These are phyloP conservation scores for Solanum microdontum DNA, from an alignment of 257 asterid genomes.

Conservation along the genomic window DNA sequence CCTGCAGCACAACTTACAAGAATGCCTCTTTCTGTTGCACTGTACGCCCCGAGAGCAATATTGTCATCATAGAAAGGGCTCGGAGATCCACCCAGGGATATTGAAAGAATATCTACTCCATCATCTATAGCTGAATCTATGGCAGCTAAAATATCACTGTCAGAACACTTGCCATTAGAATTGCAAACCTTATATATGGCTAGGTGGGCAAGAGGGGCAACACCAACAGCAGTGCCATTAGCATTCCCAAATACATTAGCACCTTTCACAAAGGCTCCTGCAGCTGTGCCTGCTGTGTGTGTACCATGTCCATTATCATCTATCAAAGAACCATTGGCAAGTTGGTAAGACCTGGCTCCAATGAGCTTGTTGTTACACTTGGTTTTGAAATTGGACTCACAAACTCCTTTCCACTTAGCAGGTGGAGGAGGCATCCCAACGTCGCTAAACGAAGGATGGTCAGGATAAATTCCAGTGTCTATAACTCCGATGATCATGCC, in stretches of 20 bases:
- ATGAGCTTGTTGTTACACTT: conserved; percentile 43
- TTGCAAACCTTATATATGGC: conserved; percentile 36
- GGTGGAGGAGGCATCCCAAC: conserved; percentile 43
- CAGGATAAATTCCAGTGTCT: conserved; percentile 26
- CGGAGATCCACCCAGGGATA: conserved; percentile 10
- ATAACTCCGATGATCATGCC: conserved; percentile 43
- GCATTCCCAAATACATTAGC: conserved; percentile 40
- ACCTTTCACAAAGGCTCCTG: conserved; percentile 31
- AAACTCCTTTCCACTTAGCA: conserved; percentile 35
- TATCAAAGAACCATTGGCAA: background rate
- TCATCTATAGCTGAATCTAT: conserved; percentile 43
- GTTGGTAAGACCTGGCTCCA: conserved; percentile 22
- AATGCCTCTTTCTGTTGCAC: conserved; percentile 33
- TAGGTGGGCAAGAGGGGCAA: conserved; percentile 49
- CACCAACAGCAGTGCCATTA: conserved; percentile 40
- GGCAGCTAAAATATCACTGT: conserved; percentile 26
- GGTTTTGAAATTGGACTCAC: conserved; percentile 5
- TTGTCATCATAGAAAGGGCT: background rate
- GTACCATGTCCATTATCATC: conserved; percentile 43
- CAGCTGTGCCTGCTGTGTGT: conserved; percentile 41
- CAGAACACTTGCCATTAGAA: background rate
- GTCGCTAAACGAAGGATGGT: conserved; percentile 40
- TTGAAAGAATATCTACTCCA: conserved; percentile 22
- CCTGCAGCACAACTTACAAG: conserved; percentile 38
- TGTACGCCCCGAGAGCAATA: conserved; percentile 24